Evolutionary conservation across 2,329 filamentous ascomycete genomes (phyloP).

Genomic region (Diaporthe citri): DNA sequence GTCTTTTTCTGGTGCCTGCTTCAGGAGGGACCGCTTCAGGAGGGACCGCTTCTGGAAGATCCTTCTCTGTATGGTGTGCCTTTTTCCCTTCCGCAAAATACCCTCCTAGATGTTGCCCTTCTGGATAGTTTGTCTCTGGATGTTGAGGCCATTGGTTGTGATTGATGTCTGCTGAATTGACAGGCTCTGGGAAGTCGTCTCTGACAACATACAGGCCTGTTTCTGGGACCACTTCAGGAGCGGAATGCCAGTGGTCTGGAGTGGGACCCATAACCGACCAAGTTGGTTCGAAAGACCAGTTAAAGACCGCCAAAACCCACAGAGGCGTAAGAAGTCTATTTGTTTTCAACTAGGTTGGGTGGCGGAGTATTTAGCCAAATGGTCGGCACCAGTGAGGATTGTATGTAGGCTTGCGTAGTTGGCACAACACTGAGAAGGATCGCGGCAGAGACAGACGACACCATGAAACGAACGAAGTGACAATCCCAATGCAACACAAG

Average conservation of each 20-base stretch:
- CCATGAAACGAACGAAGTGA: background rate
- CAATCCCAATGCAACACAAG: background rate
- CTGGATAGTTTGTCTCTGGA: background rate
- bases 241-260: background rate
- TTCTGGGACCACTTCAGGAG: background rate
- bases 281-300: background rate
- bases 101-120: background rate
- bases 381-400: background rate
- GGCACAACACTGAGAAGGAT: background rate
- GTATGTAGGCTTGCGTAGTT: background rate
- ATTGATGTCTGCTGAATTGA: background rate
- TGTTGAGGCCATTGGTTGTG: background rate
- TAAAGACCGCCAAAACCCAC: background rate
- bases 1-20: background rate
- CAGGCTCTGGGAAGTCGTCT: background rate
- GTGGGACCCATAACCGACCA: background rate
- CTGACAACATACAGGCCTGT: background rate
- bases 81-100: background rate
- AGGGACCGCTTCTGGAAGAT: background rate
- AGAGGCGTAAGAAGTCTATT: background rate
- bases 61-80: background rate
- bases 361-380: background rate
- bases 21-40: background rate
- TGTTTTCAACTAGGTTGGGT: background rate
- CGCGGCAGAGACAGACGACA: background rate